Evolutionary conservation across 176 grass and related monocot species (phyloP).

Genomic region (Elaeis guineensis): DNA sequence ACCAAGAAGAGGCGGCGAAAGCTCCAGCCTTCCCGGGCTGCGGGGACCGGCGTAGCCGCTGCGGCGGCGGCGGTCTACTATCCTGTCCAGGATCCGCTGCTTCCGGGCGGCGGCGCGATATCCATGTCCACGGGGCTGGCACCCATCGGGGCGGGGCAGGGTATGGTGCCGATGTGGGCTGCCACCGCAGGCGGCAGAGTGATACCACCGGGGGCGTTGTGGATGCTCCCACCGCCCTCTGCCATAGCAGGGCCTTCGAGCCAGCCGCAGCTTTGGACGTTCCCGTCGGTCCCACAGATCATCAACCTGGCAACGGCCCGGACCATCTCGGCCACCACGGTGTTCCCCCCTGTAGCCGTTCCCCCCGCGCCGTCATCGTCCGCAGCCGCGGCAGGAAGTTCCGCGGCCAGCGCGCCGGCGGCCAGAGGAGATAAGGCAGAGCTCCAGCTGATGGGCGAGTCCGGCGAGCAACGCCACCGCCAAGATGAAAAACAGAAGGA

Average conservation of each 20-base stretch:
- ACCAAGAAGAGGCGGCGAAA: too few relatives aligned
- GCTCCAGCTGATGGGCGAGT: conserved; percentile 12
- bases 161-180: conserved; percentile 3
- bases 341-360: not conserved
- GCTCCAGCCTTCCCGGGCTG: too few relatives aligned
- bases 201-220: not conserved
- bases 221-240: not conserved
- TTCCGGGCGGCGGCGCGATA: conserved; percentile 12
- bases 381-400: not conserved
- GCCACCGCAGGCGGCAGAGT: not conserved
- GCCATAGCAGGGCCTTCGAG: not conserved
- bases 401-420: not conserved
- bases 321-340: not conserved
- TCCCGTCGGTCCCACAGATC: conserved; percentile 7
- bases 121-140: conserved; percentile 15
- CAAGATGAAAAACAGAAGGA: not conserved
- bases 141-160: not conserved
- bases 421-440: not conserved
- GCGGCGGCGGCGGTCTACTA: conserved; percentile 13
- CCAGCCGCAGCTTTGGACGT: conserved; percentile 6
- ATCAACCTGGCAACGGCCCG: conserved; percentile 2
- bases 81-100: conserved; percentile 6
- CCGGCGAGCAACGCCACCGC: not conserved
- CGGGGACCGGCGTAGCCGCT: not conserved
- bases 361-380: not conserved